Conservation (phyloP, 192 early-diverging fungal species). For the Rhizophagus prolifer region DNA sequence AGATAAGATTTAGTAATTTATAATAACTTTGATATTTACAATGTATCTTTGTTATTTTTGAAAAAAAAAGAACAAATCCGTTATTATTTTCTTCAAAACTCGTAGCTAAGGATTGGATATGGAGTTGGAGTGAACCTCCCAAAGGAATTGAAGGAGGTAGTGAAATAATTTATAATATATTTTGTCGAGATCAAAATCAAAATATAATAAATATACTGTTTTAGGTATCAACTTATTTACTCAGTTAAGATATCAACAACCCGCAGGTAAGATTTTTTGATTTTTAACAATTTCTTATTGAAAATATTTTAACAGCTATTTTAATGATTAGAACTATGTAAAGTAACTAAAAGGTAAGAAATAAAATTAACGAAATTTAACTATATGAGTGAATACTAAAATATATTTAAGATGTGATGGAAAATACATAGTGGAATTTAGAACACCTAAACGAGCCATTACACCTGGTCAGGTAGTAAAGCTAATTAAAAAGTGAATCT, state of each 20-base stretch:
- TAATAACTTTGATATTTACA: not conserved
- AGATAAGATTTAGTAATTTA: not conserved
- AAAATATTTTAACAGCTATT: no score
- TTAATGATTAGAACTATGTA: constrained; percentile 2
- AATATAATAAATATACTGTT: not conserved
- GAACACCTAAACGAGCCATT: constrained; percentile 40
- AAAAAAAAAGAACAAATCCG: constrained; percentile 1
- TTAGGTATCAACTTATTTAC: constrained; percentile 15
- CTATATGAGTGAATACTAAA: not conserved
- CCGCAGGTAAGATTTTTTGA: not conserved
- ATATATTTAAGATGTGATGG: constrained; percentile 12
- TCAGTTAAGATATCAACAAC: constrained; percentile 29
- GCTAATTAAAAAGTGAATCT: not conserved
- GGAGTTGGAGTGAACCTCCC: constrained; percentile 17
- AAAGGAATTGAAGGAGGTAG: constrained; percentile 1
- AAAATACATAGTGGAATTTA: constrained; percentile 34
- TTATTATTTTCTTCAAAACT: constrained; percentile 21
- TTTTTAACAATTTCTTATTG: not conserved
- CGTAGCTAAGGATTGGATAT: constrained; percentile 22
- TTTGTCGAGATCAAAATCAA: not conserved
- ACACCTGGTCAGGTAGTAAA: constrained; percentile 39
- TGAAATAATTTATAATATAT: not conserved
- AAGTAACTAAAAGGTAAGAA: constrained; percentile 6
- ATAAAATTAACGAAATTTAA: not conserved
- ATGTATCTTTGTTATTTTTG: not conserved